Evolutionary conservation across 106 monocot species (phyloP), one percentile per base, ranked within the genome.

Genomic region (Posidonia australis): DNA sequence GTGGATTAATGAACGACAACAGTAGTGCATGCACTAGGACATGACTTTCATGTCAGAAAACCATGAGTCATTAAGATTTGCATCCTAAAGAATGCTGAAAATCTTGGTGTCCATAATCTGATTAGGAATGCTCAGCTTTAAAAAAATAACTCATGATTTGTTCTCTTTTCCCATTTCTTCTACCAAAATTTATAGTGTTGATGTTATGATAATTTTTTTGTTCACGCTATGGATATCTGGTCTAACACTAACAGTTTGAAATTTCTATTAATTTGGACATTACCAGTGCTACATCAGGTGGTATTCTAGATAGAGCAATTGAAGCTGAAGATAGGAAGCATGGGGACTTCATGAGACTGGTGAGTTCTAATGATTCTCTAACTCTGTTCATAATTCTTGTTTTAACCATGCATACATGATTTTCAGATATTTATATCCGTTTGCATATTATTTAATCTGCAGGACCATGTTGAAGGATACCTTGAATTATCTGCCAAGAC

Each of bases 401-500:
- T 26, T 57, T 0, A 0, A n/a, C 2, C 26, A 57, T 16, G 25
- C 25, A 57, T 28, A 16, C n/a, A 10, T 57, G 28, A 36, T 36
- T 7, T 36, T 7, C 36, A 36, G 2, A 4, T 26, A 28, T 57
- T 28, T 28, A 28, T 21, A 28, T 57, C 14, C 28, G 13, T 57
- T 57, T 16, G 14, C 26, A 2, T 27, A 14, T 14, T 27, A 27
- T 27, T 70, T 25, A 21, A 14, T 43, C 22, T 54, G 0, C 53
- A 96, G 96, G 80, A 96, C 69, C 96, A 96, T 81, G 84, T 87
- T 19, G 96, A 96, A 85, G 96, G 96, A 45, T 96, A 96, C 62
- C 84, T 96, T 52, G 90, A 96, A 68, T 74, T 96, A 63, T 90
- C 96, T 57, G 90, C 90, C 9, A 96, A 96, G 62, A 96, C 90